Base-by-base conservation (phyloP, 164 flowering plant species). In the Aristolochia californica region DNA sequence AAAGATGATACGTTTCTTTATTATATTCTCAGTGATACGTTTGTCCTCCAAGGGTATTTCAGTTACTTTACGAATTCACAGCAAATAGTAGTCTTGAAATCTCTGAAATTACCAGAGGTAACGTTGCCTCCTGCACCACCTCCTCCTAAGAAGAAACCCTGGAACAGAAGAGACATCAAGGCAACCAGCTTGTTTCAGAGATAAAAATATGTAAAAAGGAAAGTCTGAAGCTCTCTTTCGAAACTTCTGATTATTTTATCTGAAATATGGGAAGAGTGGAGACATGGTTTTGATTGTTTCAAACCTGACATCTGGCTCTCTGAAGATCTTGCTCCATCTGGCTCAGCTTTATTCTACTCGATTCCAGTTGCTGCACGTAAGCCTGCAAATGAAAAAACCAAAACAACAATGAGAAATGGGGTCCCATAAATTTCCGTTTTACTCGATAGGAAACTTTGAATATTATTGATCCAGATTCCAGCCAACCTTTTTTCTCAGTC, bases 261-360 rank as follows among this genome's bases (percentile, higher is more conserved):
- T 34, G 40, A 34, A 34, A 34, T 28, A 7, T 28, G 34, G 34
- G 34, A 28, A 9, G 24, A 49, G 1, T 4, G 27, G 51, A 22
- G 51, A 5, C 22, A 18, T 16, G 20, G 51, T 34, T 34, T 3
- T 34, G 9, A 34, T 34, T 34, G 40, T 34, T 2, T 34, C 20
- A 18, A 59, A 88, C 98, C 97, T 93, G 97, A 45, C 94, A 69
- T 62, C 96, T 79, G 12, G 95, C 88, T 67, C 96, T 72, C 49
- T 89, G 97, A 66, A 93, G 90, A 49, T 93, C 97, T 78, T 87
- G 94, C 60, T 93, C 99, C 10, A 93, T 66, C 72, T 89, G 97
- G 60, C 80, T 59, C 17, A 93, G 88, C 80, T 83, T 93, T 56
- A 93, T 80, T 57, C 96, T 85, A 70, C 97, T 93, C 11, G 89